Base-by-base conservation (phyloP, 2,329 filamentous ascomycete genomes). In the Diatrype stigma region DNA sequence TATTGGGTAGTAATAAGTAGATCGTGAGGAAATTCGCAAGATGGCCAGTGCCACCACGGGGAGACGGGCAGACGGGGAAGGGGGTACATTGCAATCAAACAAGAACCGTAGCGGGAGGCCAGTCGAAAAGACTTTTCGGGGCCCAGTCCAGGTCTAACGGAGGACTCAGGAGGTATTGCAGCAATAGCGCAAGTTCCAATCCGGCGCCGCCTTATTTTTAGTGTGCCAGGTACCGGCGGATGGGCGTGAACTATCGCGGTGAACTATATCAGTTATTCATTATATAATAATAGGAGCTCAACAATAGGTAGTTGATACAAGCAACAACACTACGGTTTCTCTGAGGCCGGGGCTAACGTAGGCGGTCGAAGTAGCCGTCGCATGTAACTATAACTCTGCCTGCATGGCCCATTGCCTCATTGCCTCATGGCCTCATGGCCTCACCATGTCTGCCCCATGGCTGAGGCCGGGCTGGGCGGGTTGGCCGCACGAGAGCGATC, bases 151-250 rank as follows among this genome's bases (percentile, higher is more conserved):
- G 22, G 19, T 44, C 26, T 26, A 23, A 44, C 2, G 40, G 14
- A 22, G 40, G 40, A 28, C n/a, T n/a, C n/a, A n/a, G n/a, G 40
- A 21, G 23, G 40, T 19, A 44, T 44, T 26, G 21, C 40, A 44
- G 21, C 40, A 7, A 7, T 26, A 44, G 40, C 11, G 19, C 40
- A 12, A 44, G 22, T 26, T n/a, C 40, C 40, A 44, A 16, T 28
- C 40, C 40, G 40, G 40, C 40, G 22, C 40, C 22, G 40, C 40
- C 40, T 23, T 44, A 44, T 44, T 44, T 44, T 44, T 44, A 44
- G 19, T 19, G 40, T 23, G 21, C 40, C 11, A 23, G 40, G 22
- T 28, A 23, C 40, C 40, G 19, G 12, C 40, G n/a, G 40, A 28
- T 5, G 8, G 5, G 4, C 14, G 40, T 44, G 23, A n/a, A n/a